A percentile compares a stretch with the other conserved stretches of the same genome.
Evolutionary conservation across 1,139 yeast species (phyloP).

Genomic region (Hyphopichia pseudoburtonii): DNA sequence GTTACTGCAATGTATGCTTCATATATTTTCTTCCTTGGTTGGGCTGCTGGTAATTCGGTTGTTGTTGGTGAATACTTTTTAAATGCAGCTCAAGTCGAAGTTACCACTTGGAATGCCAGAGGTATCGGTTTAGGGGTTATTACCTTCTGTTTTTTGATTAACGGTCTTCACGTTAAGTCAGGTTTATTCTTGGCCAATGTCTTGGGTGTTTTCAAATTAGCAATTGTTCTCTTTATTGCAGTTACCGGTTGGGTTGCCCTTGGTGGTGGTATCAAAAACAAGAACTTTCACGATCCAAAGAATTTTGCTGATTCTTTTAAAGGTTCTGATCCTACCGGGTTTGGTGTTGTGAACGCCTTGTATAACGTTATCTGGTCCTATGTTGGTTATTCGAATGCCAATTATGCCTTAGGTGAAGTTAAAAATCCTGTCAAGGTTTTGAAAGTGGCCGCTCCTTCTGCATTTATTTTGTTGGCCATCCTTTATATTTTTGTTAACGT

Average conservation of each 20-base stretch:
- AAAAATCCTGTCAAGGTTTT: slow-evolving; percentile 50
- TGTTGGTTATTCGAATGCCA: slow-evolving; percentile 73
- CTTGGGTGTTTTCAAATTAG: slow-evolving; percentile 71
- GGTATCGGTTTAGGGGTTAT: slow-evolving; percentile 75
- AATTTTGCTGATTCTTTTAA: slow-evolving; percentile 62
- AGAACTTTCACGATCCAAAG: slow-evolving; percentile 50
- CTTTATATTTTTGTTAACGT: slow-evolving; percentile 65
- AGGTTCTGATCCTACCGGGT: slow-evolving; percentile 64
- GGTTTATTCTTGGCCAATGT: slow-evolving; percentile 70
- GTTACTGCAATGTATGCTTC: slow-evolving; percentile 75
- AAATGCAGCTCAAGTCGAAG: slow-evolving; percentile 69
- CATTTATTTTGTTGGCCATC: slow-evolving; percentile 61
- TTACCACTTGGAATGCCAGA: slow-evolving; percentile 73
- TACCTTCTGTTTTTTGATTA: slow-evolving; percentile 67
- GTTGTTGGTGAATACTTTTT: slow-evolving; percentile 53
- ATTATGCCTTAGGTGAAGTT: slow-evolving; percentile 80
- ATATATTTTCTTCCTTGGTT: slow-evolving; percentile 73
- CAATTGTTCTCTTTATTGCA: slow-evolving; percentile 63
- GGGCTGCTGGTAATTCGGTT: slow-evolving; percentile 78
- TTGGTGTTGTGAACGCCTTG: slow-evolving; percentile 74
- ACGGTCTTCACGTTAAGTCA: slow-evolving; percentile 58
- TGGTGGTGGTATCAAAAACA: slow-evolving; percentile 62
- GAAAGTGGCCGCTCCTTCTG: slow-evolving; percentile 46
- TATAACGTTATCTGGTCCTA: slow-evolving; percentile 83
- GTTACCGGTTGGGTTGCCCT: slow-evolving; percentile 83